Evolutionary conservation across 495 filamentous ascomycete genomes (phyloP).

Genomic region (Amniculicola lignicola): DNA sequence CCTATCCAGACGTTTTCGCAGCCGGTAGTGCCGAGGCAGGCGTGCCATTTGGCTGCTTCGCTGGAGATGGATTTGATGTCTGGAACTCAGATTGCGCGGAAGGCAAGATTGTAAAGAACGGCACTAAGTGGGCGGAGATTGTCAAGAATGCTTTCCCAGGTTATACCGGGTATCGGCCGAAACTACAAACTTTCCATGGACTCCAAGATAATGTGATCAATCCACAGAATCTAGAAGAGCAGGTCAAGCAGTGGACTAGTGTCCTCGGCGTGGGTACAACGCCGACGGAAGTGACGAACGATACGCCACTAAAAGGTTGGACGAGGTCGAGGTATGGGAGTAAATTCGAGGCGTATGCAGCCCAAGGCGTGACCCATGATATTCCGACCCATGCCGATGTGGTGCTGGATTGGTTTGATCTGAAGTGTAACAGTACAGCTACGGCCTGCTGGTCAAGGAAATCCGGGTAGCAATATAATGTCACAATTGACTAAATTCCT

Average conservation of each 20-base stretch:
- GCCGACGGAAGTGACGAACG: slow-evolving; percentile 12
- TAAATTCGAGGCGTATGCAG: slow-evolving; percentile 48
- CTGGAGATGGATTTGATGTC: slow-evolving; percentile 42
- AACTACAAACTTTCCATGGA: slow-evolving; percentile 57
- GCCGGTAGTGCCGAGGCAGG: slow-evolving; percentile 58
- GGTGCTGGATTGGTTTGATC: slow-evolving; percentile 32
- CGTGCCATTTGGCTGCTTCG: slow-evolving; percentile 60
- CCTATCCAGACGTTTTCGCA: slow-evolving; percentile 58
- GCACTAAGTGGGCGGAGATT: slow-evolving; percentile 52
- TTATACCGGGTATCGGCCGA: slow-evolving; percentile 52
- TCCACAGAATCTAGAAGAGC: slow-evolving; percentile 52
- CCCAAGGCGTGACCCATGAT: slow-evolving; percentile 48
- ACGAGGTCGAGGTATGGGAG: slow-evolving; percentile 48
- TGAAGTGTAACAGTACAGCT: slow-evolving; percentile 16
- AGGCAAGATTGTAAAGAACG: slow-evolving; percentile 48
- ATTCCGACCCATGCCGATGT: slow-evolving; percentile 39
- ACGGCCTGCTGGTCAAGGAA: slow-evolving; percentile 19
- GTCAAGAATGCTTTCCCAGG: slow-evolving; percentile 54
- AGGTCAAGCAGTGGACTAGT: slow-evolving; percentile 58
- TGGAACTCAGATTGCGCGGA: slow-evolving; percentile 58
- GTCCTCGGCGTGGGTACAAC: slow-evolving; percentile 43
- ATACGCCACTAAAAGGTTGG: slow-evolving; percentile 44
- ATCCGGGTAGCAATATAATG: no score
- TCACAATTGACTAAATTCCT: no score
- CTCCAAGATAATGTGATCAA: slow-evolving; percentile 50